These are phyloP conservation scores for Apophysomyces elegans DNA, from an alignment of 371 early-diverging fungal species.

Conservation along the genomic window DNA sequence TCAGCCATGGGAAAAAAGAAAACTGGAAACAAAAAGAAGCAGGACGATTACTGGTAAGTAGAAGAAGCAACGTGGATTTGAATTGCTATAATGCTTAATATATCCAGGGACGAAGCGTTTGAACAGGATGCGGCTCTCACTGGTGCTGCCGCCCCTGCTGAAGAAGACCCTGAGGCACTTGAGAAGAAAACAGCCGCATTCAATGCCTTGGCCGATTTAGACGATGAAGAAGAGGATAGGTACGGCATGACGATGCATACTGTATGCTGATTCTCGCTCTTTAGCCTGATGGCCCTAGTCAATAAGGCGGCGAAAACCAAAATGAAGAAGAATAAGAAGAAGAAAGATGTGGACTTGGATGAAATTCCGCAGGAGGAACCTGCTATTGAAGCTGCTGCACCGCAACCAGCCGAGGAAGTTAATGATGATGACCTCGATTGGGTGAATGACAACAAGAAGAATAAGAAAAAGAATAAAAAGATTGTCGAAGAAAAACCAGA, in stretches of 20 bases:
- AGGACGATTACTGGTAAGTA: constrained; percentile 54
- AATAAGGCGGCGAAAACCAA: constrained; percentile 54
- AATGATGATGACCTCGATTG: constrained; percentile 41
- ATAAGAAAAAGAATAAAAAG: constrained; percentile 47
- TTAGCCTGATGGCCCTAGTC: constrained; percentile 57
- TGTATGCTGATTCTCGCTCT: neutral
- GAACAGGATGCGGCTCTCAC: constrained; percentile 40
- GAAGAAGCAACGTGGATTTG: constrained; percentile 18
- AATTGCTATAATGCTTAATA: neutral
- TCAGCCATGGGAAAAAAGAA: constrained; percentile 55
- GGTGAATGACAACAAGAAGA: constrained; percentile 42
- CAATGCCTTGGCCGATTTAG: constrained; percentile 32
- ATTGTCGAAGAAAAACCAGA: constrained; percentile 21
- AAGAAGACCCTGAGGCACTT: constrained; percentile 41
- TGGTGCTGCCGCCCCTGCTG: constrained; percentile 33
- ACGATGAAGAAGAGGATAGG: constrained; percentile 39
- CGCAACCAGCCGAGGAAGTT: constrained; percentile 19
- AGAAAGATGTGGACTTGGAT: constrained; percentile 31
- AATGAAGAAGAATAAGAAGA: constrained; percentile 55
- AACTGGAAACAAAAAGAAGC: constrained; percentile 49
- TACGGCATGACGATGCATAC: neutral
- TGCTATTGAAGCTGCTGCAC: constrained; percentile 20
- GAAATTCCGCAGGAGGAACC: constrained; percentile 38
- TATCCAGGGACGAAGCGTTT: constrained; percentile 29
- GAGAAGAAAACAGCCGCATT: constrained; percentile 41